Conservation (phyloP, 176 grass and related monocot species). For the Hyparrhenia diplandra region DNA sequence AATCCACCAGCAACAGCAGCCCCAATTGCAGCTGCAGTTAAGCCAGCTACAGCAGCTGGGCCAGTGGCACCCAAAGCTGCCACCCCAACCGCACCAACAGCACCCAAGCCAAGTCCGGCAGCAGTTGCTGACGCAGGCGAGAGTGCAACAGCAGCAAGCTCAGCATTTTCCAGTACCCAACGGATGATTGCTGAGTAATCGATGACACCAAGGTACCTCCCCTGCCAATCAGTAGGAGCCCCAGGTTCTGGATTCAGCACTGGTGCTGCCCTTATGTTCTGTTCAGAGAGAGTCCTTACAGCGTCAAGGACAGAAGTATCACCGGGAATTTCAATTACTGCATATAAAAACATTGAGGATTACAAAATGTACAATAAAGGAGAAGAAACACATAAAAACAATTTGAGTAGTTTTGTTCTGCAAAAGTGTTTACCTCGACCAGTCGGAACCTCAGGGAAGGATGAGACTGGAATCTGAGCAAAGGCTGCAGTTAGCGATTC, state of each 20-base stretch:
- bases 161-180: slow-evolving; percentile 86
- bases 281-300: slow-evolving; percentile 66
- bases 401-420: neutral
- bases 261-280: slow-evolving; percentile 81
- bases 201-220: slow-evolving; percentile 71
- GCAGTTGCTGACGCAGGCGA: slow-evolving; percentile 50
- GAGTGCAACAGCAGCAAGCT: slow-evolving; percentile 48
- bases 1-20: slow-evolving; percentile 55
- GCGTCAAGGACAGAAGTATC: slow-evolving; percentile 65
- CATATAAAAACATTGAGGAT: neutral
- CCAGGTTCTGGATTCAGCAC: slow-evolving; percentile 55
- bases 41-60: slow-evolving; percentile 47
- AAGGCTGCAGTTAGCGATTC: slow-evolving; percentile 75
- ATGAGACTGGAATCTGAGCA: slow-evolving; percentile 63
- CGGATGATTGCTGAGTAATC: slow-evolving; percentile 76
- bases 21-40: slow-evolving; percentile 49
- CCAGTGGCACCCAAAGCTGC: slow-evolving; percentile 45
- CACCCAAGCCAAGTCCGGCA: slow-evolving; percentile 48
- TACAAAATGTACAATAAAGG: neutral
- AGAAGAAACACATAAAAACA: neutral
- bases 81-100: slow-evolving; percentile 44
- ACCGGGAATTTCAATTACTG: slow-evolving; percentile 87
- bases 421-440: slow-evolving; percentile 57
- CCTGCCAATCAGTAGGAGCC: slow-evolving; percentile 49
- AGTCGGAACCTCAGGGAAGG: slow-evolving; percentile 80